These are phyloP conservation scores for Ogataea trehaloabstinens DNA, from an alignment of 805 yeast genomes.

Conservation along the genomic window DNA sequence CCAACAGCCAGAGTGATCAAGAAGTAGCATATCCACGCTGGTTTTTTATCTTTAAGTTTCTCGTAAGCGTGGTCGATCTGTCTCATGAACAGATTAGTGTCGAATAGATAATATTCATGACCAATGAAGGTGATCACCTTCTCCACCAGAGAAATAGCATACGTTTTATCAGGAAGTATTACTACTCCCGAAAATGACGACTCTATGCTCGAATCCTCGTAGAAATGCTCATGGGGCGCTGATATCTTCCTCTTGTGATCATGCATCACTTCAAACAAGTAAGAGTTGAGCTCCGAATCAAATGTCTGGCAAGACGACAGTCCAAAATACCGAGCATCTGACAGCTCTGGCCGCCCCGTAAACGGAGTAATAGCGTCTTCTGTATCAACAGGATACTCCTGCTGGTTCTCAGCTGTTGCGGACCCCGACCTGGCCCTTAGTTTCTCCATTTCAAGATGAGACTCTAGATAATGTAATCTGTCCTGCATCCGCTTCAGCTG, in stretches of 20 bases:
- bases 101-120: conserved; percentile 15
- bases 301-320: too few relatives aligned
- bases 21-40: conserved; percentile 17
- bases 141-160: conserved; percentile 13
- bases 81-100: conserved; percentile 9
- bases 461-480: too few relatives aligned
- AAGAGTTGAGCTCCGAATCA: conserved; percentile 13
- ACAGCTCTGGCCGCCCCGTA: too few relatives aligned
- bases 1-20: conserved; percentile 19
- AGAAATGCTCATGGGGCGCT: conserved; percentile 9
- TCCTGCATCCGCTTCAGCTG: too few relatives aligned
- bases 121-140: conserved; percentile 13
- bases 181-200: conserved; percentile 16
- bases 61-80: conserved; percentile 20
- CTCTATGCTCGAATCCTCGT: conserved; percentile 9
- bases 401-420: too few relatives aligned
- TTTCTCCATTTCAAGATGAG: too few relatives aligned
- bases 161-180: conserved; percentile 20
- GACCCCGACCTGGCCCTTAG: too few relatives aligned
- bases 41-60: conserved; percentile 12
- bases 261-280: conserved; percentile 8
- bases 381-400: too few relatives aligned
- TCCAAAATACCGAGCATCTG: too few relatives aligned
- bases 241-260: conserved; percentile 1
- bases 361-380: too few relatives aligned